A percentile compares a stretch with the other conserved stretches of the same genome.
Conservation (phyloP, 2,329 filamentous ascomycete species). For the Periconia digitata region DNA sequence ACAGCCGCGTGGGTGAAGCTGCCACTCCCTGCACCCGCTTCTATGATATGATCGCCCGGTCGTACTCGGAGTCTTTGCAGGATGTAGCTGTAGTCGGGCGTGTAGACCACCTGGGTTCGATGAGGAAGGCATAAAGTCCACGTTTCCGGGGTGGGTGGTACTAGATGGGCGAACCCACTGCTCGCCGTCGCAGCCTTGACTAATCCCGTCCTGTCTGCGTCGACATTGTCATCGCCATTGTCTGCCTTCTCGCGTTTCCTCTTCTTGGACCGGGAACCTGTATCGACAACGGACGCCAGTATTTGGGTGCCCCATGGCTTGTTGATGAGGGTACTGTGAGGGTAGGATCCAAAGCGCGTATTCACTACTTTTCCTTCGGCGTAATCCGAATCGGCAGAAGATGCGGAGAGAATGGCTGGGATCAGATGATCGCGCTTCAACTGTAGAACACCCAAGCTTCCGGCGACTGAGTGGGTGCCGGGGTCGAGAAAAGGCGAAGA, state of each 20-base stretch:
- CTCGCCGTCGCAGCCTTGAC: slow-evolving; percentile 53
- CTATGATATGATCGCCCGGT: slow-evolving; percentile 73
- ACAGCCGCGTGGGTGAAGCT: slow-evolving; percentile 81
- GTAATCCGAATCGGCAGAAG: slow-evolving; percentile 44
- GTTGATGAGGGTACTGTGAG: slow-evolving; percentile 58
- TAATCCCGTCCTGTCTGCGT: slow-evolving; percentile 21
- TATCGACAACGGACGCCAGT: slow-evolving; percentile 85
- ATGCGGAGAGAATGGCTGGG: slow-evolving; percentile 62
- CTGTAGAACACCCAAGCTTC: slow-evolving; percentile 79
- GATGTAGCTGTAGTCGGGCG: slow-evolving; percentile 83
- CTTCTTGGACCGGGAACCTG: slow-evolving; percentile 65
- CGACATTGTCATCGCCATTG: slow-evolving; percentile 15
- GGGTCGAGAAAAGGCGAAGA: slow-evolving; percentile 79
- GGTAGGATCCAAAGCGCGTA: slow-evolving; percentile 83
- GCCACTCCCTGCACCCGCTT: slow-evolving; percentile 79
- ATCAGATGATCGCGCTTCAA: slow-evolving; percentile 84
- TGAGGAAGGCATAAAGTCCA: slow-evolving; percentile 82
- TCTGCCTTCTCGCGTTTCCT: slow-evolving; percentile 50
- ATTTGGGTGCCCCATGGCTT: slow-evolving; percentile 92
- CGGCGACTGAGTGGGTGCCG: slow-evolving; percentile 60
- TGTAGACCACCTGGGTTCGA: slow-evolving; percentile 84
- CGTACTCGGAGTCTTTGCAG: slow-evolving; percentile 73
- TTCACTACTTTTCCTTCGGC: slow-evolving; percentile 64
- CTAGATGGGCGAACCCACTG: slow-evolving; percentile 73
- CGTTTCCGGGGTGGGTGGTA: slow-evolving; percentile 77